Conservation (phyloP, 176 grass and related monocot species). For the Tillandsia fasciculata region DNA sequence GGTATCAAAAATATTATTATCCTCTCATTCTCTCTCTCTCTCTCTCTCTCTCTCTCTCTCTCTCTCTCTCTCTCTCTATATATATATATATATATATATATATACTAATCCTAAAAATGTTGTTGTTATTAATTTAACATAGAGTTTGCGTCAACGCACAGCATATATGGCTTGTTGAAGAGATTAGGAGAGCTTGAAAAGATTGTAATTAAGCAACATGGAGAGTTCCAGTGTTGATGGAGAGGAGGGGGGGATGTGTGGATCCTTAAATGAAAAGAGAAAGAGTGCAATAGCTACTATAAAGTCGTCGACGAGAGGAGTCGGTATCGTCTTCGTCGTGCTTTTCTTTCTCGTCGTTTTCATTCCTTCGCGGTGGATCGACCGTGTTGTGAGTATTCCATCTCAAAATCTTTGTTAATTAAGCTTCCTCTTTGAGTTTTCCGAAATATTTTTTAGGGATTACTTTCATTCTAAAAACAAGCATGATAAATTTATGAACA, state of each 20-base stretch:
- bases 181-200: no score
- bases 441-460: background rate
- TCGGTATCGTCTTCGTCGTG: slow-evolving; percentile 11
- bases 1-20: no score
- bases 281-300: background rate
- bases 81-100: no score
- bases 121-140: no score
- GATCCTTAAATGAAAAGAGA: background rate
- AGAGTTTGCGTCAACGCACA: no score
- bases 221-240: slow-evolving; percentile 3
- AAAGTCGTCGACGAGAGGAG: slow-evolving; percentile 22
- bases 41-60: no score
- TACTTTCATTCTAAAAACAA: no score
- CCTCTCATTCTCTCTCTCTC: no score
- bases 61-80: no score
- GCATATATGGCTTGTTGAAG: no score
- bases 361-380: slow-evolving; percentile 7
- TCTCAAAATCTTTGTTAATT: background rate
- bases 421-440: background rate
- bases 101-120: no score
- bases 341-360: slow-evolving; percentile 14
- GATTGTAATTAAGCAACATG: background rate
- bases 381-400: slow-evolving; percentile 8
- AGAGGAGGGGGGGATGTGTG: background rate
- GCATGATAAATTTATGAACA: no score